Percentiles rank a stretch among this genome's conserved stretches.
Evolutionary conservation across 225 moss, liverwort and hornwort genomes (phyloP).

Genomic region (Ulota crispa): DNA sequence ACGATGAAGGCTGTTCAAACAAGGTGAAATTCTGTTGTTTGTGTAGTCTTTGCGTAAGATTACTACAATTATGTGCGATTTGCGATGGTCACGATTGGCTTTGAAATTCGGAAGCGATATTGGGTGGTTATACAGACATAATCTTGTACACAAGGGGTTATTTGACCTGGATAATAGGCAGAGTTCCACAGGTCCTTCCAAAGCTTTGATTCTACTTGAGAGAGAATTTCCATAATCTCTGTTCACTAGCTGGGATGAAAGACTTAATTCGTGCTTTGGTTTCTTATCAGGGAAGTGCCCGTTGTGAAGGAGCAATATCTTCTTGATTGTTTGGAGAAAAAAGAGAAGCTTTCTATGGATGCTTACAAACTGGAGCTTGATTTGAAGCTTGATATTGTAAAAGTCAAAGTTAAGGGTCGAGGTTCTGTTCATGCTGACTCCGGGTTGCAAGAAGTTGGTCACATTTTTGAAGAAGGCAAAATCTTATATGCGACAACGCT

Average conservation of each 20-base stretch:
- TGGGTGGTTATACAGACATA: background rate
- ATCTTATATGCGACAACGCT: slow-evolving; percentile 81
- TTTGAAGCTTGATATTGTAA: slow-evolving; percentile 53
- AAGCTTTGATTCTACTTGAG: slow-evolving; percentile 1
- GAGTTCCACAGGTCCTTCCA: background rate
- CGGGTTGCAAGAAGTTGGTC: slow-evolving; percentile 80
- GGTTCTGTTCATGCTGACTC: slow-evolving; percentile 97
- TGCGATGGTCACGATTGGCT: background rate
- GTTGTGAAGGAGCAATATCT: slow-evolving; percentile 87
- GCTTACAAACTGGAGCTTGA: slow-evolving; percentile 67
- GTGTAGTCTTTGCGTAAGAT: background rate
- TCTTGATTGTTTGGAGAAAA: slow-evolving; percentile 69
- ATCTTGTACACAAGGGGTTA: background rate
- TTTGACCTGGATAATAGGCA: background rate
- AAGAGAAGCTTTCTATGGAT: slow-evolving; percentile 61
- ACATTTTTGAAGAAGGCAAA: slow-evolving; percentile 86
- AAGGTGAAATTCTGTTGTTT: background rate
- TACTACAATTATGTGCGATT: background rate
- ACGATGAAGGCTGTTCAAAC: background rate
- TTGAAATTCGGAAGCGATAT: background rate
- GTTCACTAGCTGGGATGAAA: background rate
- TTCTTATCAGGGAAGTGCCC: slow-evolving; percentile 49
- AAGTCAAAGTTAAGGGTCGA: slow-evolving; percentile 96
- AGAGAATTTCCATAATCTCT: background rate
- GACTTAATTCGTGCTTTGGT: slow-evolving; percentile 7